Evolutionary conservation across 2,329 filamentous ascomycete genomes (phyloP).

Genomic region (Botryosphaeria agaves): DNA sequence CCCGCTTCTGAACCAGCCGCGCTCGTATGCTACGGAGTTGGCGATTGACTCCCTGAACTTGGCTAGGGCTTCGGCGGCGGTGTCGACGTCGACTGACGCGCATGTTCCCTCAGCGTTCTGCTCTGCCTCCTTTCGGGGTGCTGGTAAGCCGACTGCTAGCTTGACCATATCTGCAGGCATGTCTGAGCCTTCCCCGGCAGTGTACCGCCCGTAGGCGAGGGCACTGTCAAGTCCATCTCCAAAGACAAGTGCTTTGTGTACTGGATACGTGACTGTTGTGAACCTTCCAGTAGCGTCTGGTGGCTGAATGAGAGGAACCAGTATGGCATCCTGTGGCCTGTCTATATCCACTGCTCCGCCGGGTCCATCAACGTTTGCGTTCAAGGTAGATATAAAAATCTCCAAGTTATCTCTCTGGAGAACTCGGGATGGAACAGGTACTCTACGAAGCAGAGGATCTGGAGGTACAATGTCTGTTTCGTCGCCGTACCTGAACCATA

Average conservation of each 20-base stretch:
- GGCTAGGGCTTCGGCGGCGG: slow-evolving; percentile 44
- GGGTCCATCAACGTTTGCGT: slow-evolving; percentile 23
- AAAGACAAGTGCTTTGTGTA: slow-evolving; percentile 65
- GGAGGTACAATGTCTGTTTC: slow-evolving; percentile 26
- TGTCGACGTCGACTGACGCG: slow-evolving; percentile 40
- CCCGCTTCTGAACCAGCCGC: slow-evolving; percentile 56
- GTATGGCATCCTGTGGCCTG: slow-evolving; percentile 42
- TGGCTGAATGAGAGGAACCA: slow-evolving; percentile 61
- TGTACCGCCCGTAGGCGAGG: slow-evolving; percentile 29
- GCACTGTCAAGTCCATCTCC: slow-evolving; percentile 56
- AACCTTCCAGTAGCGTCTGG: slow-evolving; percentile 46
- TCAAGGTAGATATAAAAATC: slow-evolving; percentile 37
- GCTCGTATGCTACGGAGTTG: slow-evolving; percentile 56
- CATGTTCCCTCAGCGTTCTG: slow-evolving; percentile 8
- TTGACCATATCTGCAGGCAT: slow-evolving; percentile 27
- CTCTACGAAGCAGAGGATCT: slow-evolving; percentile 38
- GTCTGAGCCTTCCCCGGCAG: slow-evolving; percentile 17
- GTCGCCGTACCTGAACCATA: slow-evolving; percentile 33
- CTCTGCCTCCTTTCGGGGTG: slow-evolving; percentile 2
- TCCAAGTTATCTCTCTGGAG: slow-evolving; percentile 47
- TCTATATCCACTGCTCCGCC: slow-evolving; percentile 12
- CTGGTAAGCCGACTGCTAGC: slow-evolving; percentile 39
- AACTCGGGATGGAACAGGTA: slow-evolving; percentile 45
- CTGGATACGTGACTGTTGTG: slow-evolving; percentile 57
- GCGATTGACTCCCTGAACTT: slow-evolving; percentile 51